A percentile compares a stretch with the other conserved stretches of the same genome.
Conservation (phyloP, 1,139 yeast genomes). For the Protomyces arabidopsidicola region DNA sequence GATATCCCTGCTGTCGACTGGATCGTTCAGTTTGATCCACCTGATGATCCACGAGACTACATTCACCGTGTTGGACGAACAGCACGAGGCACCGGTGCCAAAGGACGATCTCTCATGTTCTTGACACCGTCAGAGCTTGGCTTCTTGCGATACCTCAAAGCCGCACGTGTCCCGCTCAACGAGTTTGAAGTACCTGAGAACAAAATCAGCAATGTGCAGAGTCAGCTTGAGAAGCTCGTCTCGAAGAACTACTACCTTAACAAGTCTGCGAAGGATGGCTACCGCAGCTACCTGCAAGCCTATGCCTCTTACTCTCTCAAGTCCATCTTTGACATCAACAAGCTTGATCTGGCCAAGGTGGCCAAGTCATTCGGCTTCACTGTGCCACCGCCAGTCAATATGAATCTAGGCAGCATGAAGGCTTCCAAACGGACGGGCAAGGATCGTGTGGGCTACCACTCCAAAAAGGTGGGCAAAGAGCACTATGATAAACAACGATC, state of each 20-base stretch:
- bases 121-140: conserved; percentile 91
- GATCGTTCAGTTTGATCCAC: conserved; percentile 96
- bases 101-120: conserved; percentile 92
- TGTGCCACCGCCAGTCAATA: conserved; percentile 94
- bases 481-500: conserved; percentile 25
- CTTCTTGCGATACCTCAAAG: conserved; percentile 85
- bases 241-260: conserved; percentile 90
- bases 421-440: conserved; percentile 49
- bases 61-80: conserved; percentile 98
- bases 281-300: conserved; percentile 92
- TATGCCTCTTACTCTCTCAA: conserved; percentile 94
- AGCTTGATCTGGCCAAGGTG: conserved; percentile 86
- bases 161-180: conserved; percentile 93
- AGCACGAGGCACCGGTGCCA: conserved; percentile 88
- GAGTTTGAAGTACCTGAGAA: conserved; percentile 93
- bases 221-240: conserved; percentile 84
- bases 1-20: conserved; percentile 97
- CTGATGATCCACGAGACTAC: conserved; percentile 98
- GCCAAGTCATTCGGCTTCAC: conserved; percentile 93
- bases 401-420: conserved; percentile 71
- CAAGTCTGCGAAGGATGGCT: conserved; percentile 95
- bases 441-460: conserved; percentile 21
- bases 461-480: conserved; percentile 27
- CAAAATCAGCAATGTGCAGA: conserved; percentile 92
- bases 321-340: conserved; percentile 92